These are phyloP conservation scores for Calamus simplicifolius DNA, from an alignment of 176 grass and related monocot species.

Conservation along the genomic window DNA sequence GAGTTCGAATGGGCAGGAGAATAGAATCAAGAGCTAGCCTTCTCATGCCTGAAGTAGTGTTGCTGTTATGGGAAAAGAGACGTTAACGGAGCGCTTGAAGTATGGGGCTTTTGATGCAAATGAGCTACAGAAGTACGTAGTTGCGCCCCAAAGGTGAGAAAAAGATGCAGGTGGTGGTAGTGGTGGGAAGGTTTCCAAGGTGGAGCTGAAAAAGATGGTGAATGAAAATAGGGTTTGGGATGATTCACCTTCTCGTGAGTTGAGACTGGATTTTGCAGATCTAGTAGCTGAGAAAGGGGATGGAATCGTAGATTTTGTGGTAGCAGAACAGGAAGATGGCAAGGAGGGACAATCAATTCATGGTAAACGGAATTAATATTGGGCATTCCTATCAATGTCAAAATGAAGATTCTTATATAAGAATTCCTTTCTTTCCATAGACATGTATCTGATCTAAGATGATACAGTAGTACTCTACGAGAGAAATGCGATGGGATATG, in stretches of 20 bases:
- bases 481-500: too few species aligned
- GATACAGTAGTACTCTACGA: too few species aligned
- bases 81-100: conserved; percentile 50
- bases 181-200: conserved; percentile 31
- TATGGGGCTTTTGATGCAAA: conserved; percentile 88
- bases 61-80: conserved; percentile 58
- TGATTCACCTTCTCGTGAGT: conserved; percentile 37
- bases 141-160: conserved; percentile 23
- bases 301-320: conserved; percentile 21
- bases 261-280: conserved; percentile 75
- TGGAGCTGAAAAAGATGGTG: conserved; percentile 32
- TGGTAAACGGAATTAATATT: too few species aligned
- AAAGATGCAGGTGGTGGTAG: conserved; percentile 22
- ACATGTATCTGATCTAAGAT: too few species aligned
- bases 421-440: too few species aligned
- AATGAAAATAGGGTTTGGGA: conserved; percentile 92
- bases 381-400: too few species aligned
- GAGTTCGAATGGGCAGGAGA: conserved; percentile 23
- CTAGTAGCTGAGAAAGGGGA: conserved; percentile 73
- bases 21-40: neutral
- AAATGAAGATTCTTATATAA: too few species aligned
- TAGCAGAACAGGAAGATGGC: conserved; percentile 57
- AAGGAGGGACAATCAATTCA: too few species aligned
- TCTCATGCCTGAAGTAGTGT: conserved; percentile 12
- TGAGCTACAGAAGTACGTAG: conserved; percentile 59